A percentile compares a stretch with the other conserved stretches of the same genome.
These are phyloP conservation scores for Pleodorina starrii DNA, from an alignment of 139 green algal genomes.

Conservation along the genomic window DNA sequence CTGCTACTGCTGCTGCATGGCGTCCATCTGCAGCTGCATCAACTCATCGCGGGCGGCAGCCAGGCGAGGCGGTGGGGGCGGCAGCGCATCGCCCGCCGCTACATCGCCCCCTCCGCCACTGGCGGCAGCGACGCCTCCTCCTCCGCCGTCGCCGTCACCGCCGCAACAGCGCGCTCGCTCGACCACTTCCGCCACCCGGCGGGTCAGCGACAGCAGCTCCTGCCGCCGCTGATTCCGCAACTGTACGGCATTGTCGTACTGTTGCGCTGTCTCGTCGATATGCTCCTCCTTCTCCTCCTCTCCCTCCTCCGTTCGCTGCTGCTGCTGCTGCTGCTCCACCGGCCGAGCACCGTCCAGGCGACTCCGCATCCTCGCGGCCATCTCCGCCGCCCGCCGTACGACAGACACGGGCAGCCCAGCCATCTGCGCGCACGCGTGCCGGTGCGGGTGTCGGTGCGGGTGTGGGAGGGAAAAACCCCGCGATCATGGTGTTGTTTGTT, in stretches of 20 bases:
- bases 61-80: neutral
- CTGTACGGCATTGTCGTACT: neutral
- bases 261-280: neutral
- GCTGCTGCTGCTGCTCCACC: neutral
- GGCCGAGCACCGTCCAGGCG: no score
- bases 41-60: neutral
- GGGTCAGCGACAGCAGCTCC: neutral
- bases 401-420: constrained; percentile 1
- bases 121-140: neutral
- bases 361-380: constrained; percentile 3
- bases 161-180: neutral
- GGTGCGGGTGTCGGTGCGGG: neutral
- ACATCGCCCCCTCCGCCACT: neutral
- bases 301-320: neutral
- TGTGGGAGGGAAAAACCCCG: neutral
- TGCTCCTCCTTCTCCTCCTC: neutral
- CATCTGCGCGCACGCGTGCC: neutral
- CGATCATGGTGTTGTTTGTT: neutral
- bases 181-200: neutral
- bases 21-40: neutral
- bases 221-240: constrained; percentile 2
- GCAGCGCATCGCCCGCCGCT: neutral
- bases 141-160: neutral
- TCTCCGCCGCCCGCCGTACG: constrained; percentile 4
- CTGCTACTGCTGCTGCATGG: neutral